Base-by-base conservation (phyloP, 169 alveolate species). In the Cardiosporidium cionae region DNA sequence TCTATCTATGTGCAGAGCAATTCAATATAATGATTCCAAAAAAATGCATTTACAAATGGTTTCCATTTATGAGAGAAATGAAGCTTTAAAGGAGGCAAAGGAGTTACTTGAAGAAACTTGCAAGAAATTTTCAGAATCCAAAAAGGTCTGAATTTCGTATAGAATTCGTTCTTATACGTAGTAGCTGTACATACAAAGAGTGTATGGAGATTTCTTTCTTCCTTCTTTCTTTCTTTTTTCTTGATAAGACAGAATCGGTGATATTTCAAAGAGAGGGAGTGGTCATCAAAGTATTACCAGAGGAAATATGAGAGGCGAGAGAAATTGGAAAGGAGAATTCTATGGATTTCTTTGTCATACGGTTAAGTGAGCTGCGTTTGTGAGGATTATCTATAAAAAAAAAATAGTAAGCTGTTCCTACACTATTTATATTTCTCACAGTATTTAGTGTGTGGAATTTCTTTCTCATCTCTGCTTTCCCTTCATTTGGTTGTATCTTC, bases 101-200 rank as follows among this genome's bases (percentile, higher is more conserved):
- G 65, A 37, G 7, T 65, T 68, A 0, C 52, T 68, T 29, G 79
- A 72, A n/a, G 53, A 67, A 33, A 68, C 82, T 70, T 52, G 80
- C 29, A 68, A 62, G 33, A 76, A 76, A 44, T 82, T 63, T 33
- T 78, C 82, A 0, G 65, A 72, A 22, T 76, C 87, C 22, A 72
- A 72, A 67, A 82, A 82, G 79, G 87, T 81, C 9, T 34, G 80
- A 65, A 32, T 53, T 4, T 44, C 58, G n/a, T n/a, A 44, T n/a
- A 44, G 27, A 44, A 44, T n/a, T 16, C 58, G n/a, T n/a, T 16
- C 58, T 16, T n/a, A 44, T n/a, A 44, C 58, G n/a, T n/a, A 68
- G 70, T 35, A 62, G 54, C 62, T 32, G 52, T 2, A n/a, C 62
- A 3, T 53, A 65, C 31, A 70, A 64, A 7, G 66, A 66, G n/a